phyloP scores from a whole-genome alignment of 345 rosid genomes.

The Melaleuca alternifolia region DNA sequence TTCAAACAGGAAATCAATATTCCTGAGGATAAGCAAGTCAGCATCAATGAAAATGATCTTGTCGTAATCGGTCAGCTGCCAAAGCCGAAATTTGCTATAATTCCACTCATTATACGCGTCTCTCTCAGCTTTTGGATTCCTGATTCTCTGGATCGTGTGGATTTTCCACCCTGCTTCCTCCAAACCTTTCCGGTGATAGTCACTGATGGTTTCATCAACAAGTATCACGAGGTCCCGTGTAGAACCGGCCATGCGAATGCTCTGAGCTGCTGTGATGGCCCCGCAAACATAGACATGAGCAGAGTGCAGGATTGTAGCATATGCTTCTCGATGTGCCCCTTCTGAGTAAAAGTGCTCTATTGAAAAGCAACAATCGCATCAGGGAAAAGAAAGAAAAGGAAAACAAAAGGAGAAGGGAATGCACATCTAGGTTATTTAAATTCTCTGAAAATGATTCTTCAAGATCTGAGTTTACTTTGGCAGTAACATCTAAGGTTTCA shows the following conservation, averaged over 20 bases:
- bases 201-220: slow-evolving; percentile 62
- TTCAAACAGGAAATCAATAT: slow-evolving; percentile 79
- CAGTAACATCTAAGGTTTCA: not conserved
- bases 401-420: not conserved
- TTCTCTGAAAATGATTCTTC: not conserved
- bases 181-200: slow-evolving; percentile 62
- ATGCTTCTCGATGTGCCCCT: slow-evolving; percentile 58
- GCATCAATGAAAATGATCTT: slow-evolving; percentile 91
- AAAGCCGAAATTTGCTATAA: slow-evolving; percentile 89
- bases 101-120: slow-evolving; percentile 89
- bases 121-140: slow-evolving; percentile 69
- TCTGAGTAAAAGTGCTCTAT: slow-evolving; percentile 65
- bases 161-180: slow-evolving; percentile 87
- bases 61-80: slow-evolving; percentile 78
- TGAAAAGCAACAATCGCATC: not conserved
- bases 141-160: slow-evolving; percentile 60
- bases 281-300: slow-evolving; percentile 80
- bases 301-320: slow-evolving; percentile 83
- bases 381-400: not conserved
- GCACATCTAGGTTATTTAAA: not conserved
- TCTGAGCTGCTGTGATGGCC: slow-evolving; percentile 80
- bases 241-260: slow-evolving; percentile 86
- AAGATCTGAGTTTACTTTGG: not conserved
- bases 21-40: slow-evolving; percentile 75
- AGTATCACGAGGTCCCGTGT: slow-evolving; percentile 81